These are phyloP conservation scores for Cyclotella baltica DNA, from an alignment of 108 stramenopile genomes.

Conservation along the genomic window DNA sequence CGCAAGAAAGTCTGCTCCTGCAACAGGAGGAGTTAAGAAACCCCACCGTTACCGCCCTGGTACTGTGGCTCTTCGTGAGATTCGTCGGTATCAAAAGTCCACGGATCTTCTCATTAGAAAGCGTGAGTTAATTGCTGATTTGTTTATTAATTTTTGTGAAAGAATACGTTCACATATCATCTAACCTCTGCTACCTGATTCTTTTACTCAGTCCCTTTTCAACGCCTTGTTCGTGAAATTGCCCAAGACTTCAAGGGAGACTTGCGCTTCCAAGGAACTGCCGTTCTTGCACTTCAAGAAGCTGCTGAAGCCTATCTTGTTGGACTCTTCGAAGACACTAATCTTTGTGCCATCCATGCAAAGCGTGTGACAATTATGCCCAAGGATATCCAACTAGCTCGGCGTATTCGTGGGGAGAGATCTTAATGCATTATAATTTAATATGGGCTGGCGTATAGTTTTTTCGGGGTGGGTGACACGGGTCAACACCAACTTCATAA, in stretches of 20 bases:
- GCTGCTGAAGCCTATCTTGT: slow-evolving; percentile 96
- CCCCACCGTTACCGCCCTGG: too few relatives aligned
- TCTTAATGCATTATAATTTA: slow-evolving; percentile 27
- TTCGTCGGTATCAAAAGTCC: slow-evolving; percentile 80
- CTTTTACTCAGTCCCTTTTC: slow-evolving; percentile 62
- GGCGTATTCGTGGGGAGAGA: slow-evolving; percentile 63
- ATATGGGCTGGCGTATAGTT: neutral
- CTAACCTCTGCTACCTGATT: neutral
- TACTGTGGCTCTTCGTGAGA: slow-evolving; percentile 98
- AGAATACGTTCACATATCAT: neutral
- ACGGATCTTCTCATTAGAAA: slow-evolving; percentile 87
- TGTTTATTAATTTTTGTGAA: neutral
- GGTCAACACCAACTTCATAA: neutral
- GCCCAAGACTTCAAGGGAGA: slow-evolving; percentile 97
- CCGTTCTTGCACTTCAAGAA: slow-evolving; percentile 95
- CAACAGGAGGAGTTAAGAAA: slow-evolving; percentile 93
- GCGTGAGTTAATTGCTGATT: slow-evolving; percentile 11
- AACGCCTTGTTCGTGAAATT: slow-evolving; percentile 95
- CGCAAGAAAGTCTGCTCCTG: slow-evolving; percentile 87
- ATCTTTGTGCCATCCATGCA: slow-evolving; percentile 96
- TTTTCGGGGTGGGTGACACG: neutral
- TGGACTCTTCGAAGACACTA: slow-evolving; percentile 97
- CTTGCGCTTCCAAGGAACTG: slow-evolving; percentile 96
- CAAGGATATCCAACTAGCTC: slow-evolving; percentile 85
- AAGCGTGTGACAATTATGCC: too few relatives aligned